Evolutionary conservation across 306 rosid species (phyloP), one percentile per base, ranked within the genome.

Genomic region (Vigna mungo): DNA sequence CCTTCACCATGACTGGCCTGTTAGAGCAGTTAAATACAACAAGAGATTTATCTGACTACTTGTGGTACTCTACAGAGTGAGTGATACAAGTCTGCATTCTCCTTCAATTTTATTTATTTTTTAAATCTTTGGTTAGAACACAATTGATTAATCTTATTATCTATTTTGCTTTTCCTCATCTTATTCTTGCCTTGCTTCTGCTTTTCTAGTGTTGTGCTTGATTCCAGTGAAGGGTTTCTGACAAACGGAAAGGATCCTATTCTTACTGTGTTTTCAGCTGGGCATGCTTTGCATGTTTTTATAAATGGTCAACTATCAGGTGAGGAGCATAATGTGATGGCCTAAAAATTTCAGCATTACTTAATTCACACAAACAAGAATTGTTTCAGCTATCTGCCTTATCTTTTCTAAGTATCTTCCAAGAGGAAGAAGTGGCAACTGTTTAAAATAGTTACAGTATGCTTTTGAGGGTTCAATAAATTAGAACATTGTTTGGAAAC

Each of bases 1-100:
- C 97, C 52, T 90, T 92, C 85, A 92, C 96, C 18, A 78, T 81
- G 68, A 78, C 75, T 11, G 99, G 99, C 51, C 88, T 96, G 82
- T 71, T 92, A 84, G 99, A 96, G 88, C 99, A 96, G 86, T 81
- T 96, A 82, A 96, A 96, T 87, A 92, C 91, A 78, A 96, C 99
- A 16, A 88, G 98, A 80, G 99, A 96, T 79, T 77, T 84, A 62
- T 73, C 97, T 37, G 99, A 96, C 83, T 92, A 96, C 77, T 80
- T 92, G 89, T 96, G 99, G 99, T 96, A 96, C 90, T 79, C 90
- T 66, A 96, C 97, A 76, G 99, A 96, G 99, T 96, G 78, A 91
- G 99, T 89, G 77, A 60, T 11, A 62, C 58, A 70, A 63, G 71
- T 37, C 18, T 37, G 71, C 41, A 15, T 13, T 51, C 51, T 16